Evolutionary conservation across 169 alveolate species (phyloP).

Genomic region (Cryptosporidium ryanae): DNA sequence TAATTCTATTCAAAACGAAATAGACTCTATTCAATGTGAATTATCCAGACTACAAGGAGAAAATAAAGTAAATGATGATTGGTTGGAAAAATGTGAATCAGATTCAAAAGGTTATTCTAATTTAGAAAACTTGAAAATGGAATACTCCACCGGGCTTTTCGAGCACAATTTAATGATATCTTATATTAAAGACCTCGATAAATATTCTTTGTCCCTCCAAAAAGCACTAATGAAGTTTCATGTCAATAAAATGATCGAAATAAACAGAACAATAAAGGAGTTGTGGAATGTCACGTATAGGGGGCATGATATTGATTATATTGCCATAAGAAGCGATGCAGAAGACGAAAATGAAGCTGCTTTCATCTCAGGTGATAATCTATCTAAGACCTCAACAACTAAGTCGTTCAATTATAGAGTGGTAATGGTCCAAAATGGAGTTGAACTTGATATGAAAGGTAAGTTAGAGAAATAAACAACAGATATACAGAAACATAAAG

Average conservation of each 20-base stretch:
- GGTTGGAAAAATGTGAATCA: slow-evolving; percentile 25
- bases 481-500: not conserved
- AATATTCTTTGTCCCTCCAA: slow-evolving; percentile 84
- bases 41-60: slow-evolving; percentile 52
- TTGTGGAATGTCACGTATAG: slow-evolving; percentile 96
- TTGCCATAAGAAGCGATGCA: slow-evolving; percentile 85
- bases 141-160: slow-evolving; percentile 33
- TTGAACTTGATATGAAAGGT: slow-evolving; percentile 91
- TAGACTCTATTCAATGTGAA: slow-evolving; percentile 31
- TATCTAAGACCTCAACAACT: slow-evolving; percentile 51
- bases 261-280: slow-evolving; percentile 92
- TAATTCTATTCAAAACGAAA: slow-evolving; percentile 10
- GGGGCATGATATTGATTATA: slow-evolving; percentile 94
- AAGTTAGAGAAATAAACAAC: not conserved
- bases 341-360: slow-evolving; percentile 68
- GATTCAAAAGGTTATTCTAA: slow-evolving; percentile 24
- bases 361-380: slow-evolving; percentile 36
- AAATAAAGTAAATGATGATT: slow-evolving; percentile 29
- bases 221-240: slow-evolving; percentile 90
- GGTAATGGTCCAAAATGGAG: slow-evolving; percentile 88
- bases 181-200: slow-evolving; percentile 76
- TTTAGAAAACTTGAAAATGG: slow-evolving; percentile 19
- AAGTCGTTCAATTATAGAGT: slow-evolving; percentile 84
- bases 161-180: slow-evolving; percentile 26
- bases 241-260: slow-evolving; percentile 91